phyloP scores from a whole-genome alignment of 2,329 filamentous ascomycete species.

The Phaeosphaeria sp. region DNA sequence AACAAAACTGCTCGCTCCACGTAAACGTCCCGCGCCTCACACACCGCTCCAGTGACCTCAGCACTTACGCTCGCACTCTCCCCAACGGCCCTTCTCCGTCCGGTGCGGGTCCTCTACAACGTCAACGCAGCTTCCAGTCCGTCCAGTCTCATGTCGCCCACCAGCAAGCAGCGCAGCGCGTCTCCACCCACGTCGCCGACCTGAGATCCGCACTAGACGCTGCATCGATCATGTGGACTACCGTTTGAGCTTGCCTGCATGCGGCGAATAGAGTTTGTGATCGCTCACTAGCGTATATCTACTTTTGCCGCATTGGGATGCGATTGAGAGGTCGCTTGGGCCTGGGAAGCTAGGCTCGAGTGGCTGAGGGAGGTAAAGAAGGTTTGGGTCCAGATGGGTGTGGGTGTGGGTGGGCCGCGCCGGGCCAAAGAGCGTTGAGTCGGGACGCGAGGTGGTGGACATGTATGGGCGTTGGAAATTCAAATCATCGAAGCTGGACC shows the following conservation, averaged over 20 bases:
- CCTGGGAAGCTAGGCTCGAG: too few relatives aligned
- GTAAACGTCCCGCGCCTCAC: neutral
- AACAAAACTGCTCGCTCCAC: too few relatives aligned
- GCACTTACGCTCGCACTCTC: neutral
- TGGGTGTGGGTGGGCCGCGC: neutral
- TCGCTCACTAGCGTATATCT: neutral
- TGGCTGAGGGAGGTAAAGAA: neutral
- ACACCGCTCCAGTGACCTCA: neutral
- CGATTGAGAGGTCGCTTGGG: neutral
- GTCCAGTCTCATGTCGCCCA: neutral
- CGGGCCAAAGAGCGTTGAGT: neutral
- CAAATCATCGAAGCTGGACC: neutral
- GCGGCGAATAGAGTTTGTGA: neutral
- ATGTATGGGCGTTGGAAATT: neutral
- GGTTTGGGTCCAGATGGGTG: neutral
- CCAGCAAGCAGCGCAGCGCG: neutral
- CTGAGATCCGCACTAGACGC: neutral
- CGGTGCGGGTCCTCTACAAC: neutral
- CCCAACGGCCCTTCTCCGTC: neutral
- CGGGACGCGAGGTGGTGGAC: neutral
- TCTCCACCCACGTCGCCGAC: neutral
- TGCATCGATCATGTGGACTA: neutral
- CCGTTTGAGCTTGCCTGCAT: neutral
- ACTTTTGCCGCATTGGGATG: neutral
- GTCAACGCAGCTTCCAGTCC: neutral